Evolutionary conservation across 345 rosid genomes (phyloP), one percentile per base, ranked within the genome.

Genomic region (Camelina laxa): DNA sequence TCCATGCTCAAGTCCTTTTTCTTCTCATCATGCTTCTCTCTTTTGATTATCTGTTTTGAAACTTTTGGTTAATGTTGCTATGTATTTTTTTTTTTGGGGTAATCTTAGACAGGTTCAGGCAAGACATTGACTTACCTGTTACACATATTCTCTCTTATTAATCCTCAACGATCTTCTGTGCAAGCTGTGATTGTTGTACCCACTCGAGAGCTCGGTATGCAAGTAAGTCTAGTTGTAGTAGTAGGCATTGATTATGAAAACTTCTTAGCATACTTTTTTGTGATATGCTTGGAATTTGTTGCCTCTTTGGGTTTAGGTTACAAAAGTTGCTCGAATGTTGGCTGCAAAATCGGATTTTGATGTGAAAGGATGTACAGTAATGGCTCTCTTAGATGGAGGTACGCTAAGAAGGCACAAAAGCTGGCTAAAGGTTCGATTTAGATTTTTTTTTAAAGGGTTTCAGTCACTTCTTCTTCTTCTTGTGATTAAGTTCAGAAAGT

Each of bases 341-440:
- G 98, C 96, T 75, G 84, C 89, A 20, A 91, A 85, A 82, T 83
- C 22, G 55, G 82, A 78, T 17, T 21, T 67, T 71, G 86, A 83
- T 50, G 82, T 78, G 73, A 90, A 88, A 65, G 75, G 84, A 14
- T 90, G 84, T 72, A 80, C 92, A 1, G 85, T 94, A 48, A 91
- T 88, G 98, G 93, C 97, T 35, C 95, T 94, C 67, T 77, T 91
- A 72, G 97, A 94, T 70, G 98, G 97, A 75, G 91, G 93, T 42
- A 85, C 81, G 85, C 79, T 93, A 75, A 81, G 73, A 83, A 88
- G 98, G 74, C 98, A 93, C 30, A 89, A 81, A 82, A 91, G 88
- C 85, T 93, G 98, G 98, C 79, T 91, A 50, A 93, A 89, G 98
- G 96, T 89, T 31, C 7, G 50, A 5, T 13, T 60, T 51, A 7